A percentile compares a stretch with the other conserved stretches of the same genome.
These are phyloP conservation scores for Athelia sp. DNA, from an alignment of 1,284 basidiomycete species.

Conservation along the genomic window DNA sequence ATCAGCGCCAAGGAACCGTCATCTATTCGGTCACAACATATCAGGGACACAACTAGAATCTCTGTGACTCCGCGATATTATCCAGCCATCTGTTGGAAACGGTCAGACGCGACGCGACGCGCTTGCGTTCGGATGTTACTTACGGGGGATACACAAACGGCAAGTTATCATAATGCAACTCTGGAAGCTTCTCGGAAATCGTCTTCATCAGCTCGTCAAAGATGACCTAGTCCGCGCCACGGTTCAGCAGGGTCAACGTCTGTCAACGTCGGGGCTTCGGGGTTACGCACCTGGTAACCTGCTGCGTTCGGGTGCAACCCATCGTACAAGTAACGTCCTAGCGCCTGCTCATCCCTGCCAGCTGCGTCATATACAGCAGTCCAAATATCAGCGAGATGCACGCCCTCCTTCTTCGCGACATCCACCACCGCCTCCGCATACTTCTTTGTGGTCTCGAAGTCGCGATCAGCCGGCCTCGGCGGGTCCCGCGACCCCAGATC, in stretches of 20 bases:
- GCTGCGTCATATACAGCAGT: slow-evolving; percentile 60
- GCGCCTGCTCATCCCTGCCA: slow-evolving; percentile 46
- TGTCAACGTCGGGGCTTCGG: too few species aligned
- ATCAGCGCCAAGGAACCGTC: too few species aligned
- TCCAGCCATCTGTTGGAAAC: too few species aligned
- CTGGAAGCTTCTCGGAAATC: slow-evolving; percentile 56
- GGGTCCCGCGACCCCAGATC: slow-evolving; percentile 43
- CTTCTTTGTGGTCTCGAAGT: slow-evolving; percentile 51
- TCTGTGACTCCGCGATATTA: too few species aligned
- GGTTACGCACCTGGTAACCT: slow-evolving; percentile 57
- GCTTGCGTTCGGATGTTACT: slow-evolving; percentile 16
- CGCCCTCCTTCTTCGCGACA: slow-evolving; percentile 46
- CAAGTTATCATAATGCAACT: slow-evolving; percentile 63
- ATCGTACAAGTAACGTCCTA: slow-evolving; percentile 54
- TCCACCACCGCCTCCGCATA: slow-evolving; percentile 71
- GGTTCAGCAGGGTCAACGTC: background rate
- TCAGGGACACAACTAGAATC: too few species aligned
- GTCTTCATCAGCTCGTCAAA: slow-evolving; percentile 58
- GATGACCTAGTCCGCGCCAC: slow-evolving; percentile 45
- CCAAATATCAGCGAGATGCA: slow-evolving; percentile 72
- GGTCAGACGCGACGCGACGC: slow-evolving; percentile 2
- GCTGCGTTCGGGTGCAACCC: slow-evolving; percentile 73
- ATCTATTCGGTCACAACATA: too few species aligned
- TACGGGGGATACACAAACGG: slow-evolving; percentile 49
- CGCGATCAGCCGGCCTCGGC: slow-evolving; percentile 46